phyloP scores from a whole-genome alignment of 352 stramenopile genomes.

The Phytophthora chlamydospora region DNA sequence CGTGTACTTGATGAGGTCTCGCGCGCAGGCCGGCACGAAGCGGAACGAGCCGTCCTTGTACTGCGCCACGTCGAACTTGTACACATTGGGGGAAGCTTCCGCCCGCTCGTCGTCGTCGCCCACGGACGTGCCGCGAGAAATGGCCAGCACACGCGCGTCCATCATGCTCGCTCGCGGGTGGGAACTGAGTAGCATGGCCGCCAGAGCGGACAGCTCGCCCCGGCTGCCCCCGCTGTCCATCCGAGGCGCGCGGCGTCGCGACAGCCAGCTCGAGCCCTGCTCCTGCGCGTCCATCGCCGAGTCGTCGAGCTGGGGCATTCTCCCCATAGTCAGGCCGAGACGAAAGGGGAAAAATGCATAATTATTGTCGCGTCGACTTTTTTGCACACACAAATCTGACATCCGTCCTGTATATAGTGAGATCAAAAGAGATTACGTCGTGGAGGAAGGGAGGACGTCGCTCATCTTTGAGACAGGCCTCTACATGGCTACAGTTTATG shows the following conservation, averaged over 20 bases:
- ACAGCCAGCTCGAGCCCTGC: conserved; percentile 20
- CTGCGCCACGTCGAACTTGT: conserved; percentile 81
- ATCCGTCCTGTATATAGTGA: not conserved
- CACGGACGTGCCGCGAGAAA: conserved; percentile 41
- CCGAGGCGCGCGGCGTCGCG: conserved; percentile 20
- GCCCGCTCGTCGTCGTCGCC: conserved; percentile 41
- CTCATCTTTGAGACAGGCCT: conserved; percentile 18
- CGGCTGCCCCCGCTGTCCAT: conserved; percentile 27
- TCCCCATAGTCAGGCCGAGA: conserved; percentile 18
- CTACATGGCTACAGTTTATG: conserved; percentile 23
- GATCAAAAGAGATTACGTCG: not conserved
- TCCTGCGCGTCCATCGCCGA: too few relatives aligned
- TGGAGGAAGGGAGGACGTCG: conserved; percentile 3
- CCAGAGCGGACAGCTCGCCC: conserved; percentile 19
- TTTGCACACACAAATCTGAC: not conserved
- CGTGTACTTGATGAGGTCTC: conserved; percentile 78
- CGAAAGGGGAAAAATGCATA: not conserved
- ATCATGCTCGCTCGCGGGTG: conserved; percentile 28
- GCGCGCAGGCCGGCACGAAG: conserved; percentile 71
- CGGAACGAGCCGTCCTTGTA: conserved; percentile 78
- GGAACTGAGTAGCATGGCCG: conserved; percentile 31
- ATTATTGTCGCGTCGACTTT: not conserved
- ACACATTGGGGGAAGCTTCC: conserved; percentile 46
- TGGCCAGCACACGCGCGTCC: conserved; percentile 30
- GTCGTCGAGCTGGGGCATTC: conserved; percentile 3